Base-by-base conservation (phyloP, 2,329 filamentous ascomycete species). In the Drechslerella dactyloides region DNA sequence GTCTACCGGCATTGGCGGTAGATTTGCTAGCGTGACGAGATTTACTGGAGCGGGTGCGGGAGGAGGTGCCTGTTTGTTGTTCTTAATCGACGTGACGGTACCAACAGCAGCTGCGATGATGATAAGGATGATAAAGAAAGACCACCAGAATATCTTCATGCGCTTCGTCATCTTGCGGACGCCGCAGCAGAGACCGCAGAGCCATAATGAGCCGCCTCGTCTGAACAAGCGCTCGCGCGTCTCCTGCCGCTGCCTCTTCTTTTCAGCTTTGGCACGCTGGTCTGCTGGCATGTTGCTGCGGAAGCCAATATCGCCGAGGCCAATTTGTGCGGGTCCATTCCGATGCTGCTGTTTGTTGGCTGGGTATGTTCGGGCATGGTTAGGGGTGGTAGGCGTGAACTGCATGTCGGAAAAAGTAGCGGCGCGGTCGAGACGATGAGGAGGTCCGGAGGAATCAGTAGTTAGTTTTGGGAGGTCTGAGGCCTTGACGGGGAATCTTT, bases 71-170 rank as follows among this genome's bases (percentile, higher is more conserved):
- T 54, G 23, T 17, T 56, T n/a, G 21, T 73, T 68, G 57, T 60
- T 66, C 42, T 58, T 73, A 11, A 73, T 46, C n/a, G 61, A 56
- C 23, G 24, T 27, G 19, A 66, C 37, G 1, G 58, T 60, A 23
- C 55, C 69, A n/a, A 62, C 2, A 13, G 50, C 37, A 10, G 53
- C 57, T 4, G 35, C 15, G 21, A 63, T 46, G 53, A 73, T 23
- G 23, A 73, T 24, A 13, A 68, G n/a, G 2, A 66, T 33, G 37
- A 73, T 57, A 35, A 73, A 63, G 11, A 62, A 42, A 1, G 40
- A 23, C 69, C 62, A 66, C 69, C 69, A 73, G 24, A 61, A 73
- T n/a, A 61, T 58, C 40, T 73, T 73, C 23, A 53, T 40, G 52
- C 66, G 66, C 56, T 50, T 68, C 8, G 62, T 56, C 48, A 66